Percentiles rank a stretch among this genome's conserved stretches.
phyloP scores from a whole-genome alignment of 1,139 yeast genomes.

The Blastobotrys arbuscula region DNA sequence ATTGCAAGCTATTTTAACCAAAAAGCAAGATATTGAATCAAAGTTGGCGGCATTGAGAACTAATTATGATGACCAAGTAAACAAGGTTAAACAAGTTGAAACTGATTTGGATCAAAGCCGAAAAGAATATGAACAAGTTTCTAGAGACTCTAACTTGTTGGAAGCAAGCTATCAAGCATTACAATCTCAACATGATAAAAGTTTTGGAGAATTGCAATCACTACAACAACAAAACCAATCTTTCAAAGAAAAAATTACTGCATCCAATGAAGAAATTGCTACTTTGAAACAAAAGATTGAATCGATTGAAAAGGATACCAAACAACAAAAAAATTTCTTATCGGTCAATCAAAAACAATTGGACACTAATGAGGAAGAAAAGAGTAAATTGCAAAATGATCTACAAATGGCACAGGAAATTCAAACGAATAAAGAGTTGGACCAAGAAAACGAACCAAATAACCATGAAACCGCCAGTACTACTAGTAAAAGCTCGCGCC shows the following conservation, averaged over 20 bases:
- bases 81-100: slow-evolving; percentile 61
- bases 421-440: neutral
- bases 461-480: no score
- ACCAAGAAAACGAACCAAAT: neutral
- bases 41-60: slow-evolving; percentile 62
- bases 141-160: slow-evolving; percentile 69
- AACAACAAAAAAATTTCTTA: slow-evolving; percentile 56
- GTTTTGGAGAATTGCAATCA: slow-evolving; percentile 54
- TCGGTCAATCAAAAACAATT: slow-evolving; percentile 67
- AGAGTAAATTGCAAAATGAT: slow-evolving; percentile 41
- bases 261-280: slow-evolving; percentile 59
- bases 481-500: no score
- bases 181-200: slow-evolving; percentile 58
- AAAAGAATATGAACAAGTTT: slow-evolving; percentile 64
- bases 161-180: slow-evolving; percentile 78
- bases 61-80: slow-evolving; percentile 71
- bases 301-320: slow-evolving; percentile 47
- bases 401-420: neutral
- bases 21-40: slow-evolving; percentile 65
- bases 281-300: slow-evolving; percentile 55
- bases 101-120: slow-evolving; percentile 51
- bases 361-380: slow-evolving; percentile 50
- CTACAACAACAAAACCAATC: slow-evolving; percentile 61
- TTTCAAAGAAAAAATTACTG: slow-evolving; percentile 60
- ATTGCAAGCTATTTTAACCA: slow-evolving; percentile 53